Base-by-base conservation (phyloP, 2,329 filamentous ascomycete genomes). In the Dissoconium aciculare region DNA sequence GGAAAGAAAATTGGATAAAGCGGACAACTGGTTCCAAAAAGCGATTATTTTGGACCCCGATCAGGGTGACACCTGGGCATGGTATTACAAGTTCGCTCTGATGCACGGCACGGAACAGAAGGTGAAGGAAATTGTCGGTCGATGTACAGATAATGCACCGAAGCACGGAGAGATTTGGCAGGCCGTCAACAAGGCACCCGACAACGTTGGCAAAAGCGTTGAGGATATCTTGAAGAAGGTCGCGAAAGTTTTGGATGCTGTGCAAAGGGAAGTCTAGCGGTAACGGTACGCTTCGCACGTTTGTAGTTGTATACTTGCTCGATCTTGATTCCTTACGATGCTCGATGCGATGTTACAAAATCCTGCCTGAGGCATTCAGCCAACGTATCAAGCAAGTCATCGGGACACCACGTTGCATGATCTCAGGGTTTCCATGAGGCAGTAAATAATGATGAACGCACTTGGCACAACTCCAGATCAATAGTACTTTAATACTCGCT, bases 81-180 rank as follows among this genome's bases (percentile, higher is more conserved):
- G 87, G 87, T 98, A 94, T 56, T 89, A 84, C 56, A 85, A 87
- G 55, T 98, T 95, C 54, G 52, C 95, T 41, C 54, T 74, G 43
- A 82, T 94, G 63, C 85, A 98, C 58, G 91, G 89, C 6, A 94
- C 84, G 4, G 77, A 83, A 50, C 87, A 93, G 63, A 98, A 95
- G 74, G 68, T 78, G 48, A 70, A 65, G 16, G 89, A 95, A 51
- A 78, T 94, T 17, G 55, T 93, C 4, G 65, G 64, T 34, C 93
- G 92, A 60, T 85, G 81, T 45, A 65, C 79, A 17, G 60, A 78
- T 28, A 85, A 75, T 34, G 89, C 95, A 55, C 91, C 91, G 3
- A 74, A 76, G 46, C 84, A 98, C 55, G 89, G 89, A 10, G 89
- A 98, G 64, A 62, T 78, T 15, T 98, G 89, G 89, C 82, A 92